These are phyloP conservation scores for Podospora appendiculata DNA, from an alignment of 495 filamentous ascomycete species.

Conservation along the genomic window DNA sequence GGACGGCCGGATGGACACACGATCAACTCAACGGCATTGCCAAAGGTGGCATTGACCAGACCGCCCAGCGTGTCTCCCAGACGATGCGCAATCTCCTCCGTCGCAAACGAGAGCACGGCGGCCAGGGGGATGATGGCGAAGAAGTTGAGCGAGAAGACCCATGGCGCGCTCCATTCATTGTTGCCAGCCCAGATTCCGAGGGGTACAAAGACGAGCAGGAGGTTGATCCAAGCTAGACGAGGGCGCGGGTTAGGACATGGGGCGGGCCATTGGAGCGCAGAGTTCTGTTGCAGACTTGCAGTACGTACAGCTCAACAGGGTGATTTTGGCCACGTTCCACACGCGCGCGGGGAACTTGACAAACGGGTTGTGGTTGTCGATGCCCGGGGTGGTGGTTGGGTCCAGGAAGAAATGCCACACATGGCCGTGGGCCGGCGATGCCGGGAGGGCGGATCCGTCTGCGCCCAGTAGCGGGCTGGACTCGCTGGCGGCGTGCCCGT, in stretches of 20 bases:
- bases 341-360: conserved; percentile 48
- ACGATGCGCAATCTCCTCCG: conserved; percentile 78
- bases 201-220: conserved; percentile 84
- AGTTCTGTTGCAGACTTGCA: neutral
- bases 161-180: conserved; percentile 63
- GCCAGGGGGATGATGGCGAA: conserved; percentile 92
- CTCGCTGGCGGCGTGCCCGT: neutral
- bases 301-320: conserved; percentile 47
- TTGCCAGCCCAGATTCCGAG: conserved; percentile 74
- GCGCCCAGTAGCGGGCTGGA: conserved; percentile 7
- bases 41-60: conserved; percentile 91
- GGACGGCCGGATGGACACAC: conserved; percentile 41
- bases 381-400: conserved; percentile 35
- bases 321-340: conserved; percentile 44
- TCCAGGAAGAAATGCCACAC: conserved; percentile 38
- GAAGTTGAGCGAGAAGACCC: conserved; percentile 86
- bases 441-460: neutral
- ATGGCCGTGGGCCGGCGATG: conserved; percentile 5
- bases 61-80: conserved; percentile 89
- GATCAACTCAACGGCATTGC: conserved; percentile 97
- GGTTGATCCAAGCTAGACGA: conserved; percentile 63
- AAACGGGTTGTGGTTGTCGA: conserved; percentile 40
- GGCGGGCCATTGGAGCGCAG: neutral
- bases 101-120: conserved; percentile 88
- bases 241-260: conserved; percentile 3